Evolutionary conservation across 192 early-diverging fungal species (phyloP).

Genomic region (Phlyctochytrium arcticum): DNA sequence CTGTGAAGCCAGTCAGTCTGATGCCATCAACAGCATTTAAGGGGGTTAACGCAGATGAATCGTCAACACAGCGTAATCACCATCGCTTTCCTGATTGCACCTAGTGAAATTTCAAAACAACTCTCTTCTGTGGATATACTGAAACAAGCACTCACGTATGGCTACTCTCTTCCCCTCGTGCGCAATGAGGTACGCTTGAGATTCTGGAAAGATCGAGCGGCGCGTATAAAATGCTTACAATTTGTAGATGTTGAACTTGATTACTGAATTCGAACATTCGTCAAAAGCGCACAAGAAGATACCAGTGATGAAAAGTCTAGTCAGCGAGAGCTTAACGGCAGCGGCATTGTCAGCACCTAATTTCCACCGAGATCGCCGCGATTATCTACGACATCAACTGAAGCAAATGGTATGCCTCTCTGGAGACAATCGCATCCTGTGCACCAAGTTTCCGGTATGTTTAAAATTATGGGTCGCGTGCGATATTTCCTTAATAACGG

Average conservation of each 20-base stretch:
- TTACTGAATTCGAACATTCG: slow-evolving; percentile 8
- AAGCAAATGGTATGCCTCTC: slow-evolving; percentile 23
- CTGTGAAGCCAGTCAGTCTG: neutral
- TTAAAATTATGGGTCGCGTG: neutral
- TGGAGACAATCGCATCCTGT: slow-evolving; percentile 8
- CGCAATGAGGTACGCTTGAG: slow-evolving; percentile 20
- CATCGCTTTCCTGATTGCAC: slow-evolving; percentile 13
- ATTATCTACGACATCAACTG: slow-evolving; percentile 26
- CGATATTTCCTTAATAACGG: neutral
- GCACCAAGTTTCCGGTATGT: slow-evolving; percentile 17
- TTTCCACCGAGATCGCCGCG: slow-evolving; percentile 24
- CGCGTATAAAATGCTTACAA: neutral
- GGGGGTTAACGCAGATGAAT: slow-evolving; percentile 3
- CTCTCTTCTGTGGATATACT: slow-evolving; percentile 13
- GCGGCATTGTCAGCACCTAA: neutral
- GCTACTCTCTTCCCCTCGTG: slow-evolving; percentile 7
- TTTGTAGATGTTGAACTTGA: slow-evolving; percentile 22
- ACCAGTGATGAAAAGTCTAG: neutral
- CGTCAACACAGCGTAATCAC: slow-evolving; percentile 10
- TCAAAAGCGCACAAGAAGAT: slow-evolving; percentile 16
- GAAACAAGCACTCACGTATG: slow-evolving; percentile 19
- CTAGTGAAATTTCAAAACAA: slow-evolving; percentile 10
- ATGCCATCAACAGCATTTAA: slow-evolving; percentile 3
- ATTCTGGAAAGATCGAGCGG: neutral
- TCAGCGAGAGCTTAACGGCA: slow-evolving; percentile 10